phyloP scores from a whole-genome alignment of 2,329 filamentous ascomycete genomes.

The Nannizziopsis arthrosporioides region DNA sequence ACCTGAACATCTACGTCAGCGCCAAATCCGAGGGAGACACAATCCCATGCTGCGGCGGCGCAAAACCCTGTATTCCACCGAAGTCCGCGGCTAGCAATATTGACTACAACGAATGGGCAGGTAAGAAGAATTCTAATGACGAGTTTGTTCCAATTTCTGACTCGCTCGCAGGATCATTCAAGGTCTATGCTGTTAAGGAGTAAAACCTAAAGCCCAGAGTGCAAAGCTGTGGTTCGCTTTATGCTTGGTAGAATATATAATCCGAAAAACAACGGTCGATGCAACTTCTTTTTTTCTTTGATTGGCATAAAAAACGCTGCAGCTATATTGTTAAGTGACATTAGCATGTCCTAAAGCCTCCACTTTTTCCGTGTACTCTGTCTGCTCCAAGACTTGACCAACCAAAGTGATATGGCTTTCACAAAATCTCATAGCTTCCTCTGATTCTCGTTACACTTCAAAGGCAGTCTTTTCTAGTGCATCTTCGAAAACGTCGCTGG shows the following conservation, averaged over 20 bases:
- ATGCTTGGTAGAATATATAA: too few species aligned
- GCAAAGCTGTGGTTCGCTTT: too few species aligned
- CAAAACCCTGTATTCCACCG: constrained; percentile 3
- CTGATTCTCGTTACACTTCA: neutral
- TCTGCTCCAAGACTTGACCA: too few species aligned
- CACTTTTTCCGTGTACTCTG: too few species aligned
- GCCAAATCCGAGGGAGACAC: constrained; percentile 16
- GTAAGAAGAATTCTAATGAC: constrained; percentile 26
- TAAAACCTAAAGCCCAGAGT: neutral
- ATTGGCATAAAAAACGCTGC: too few species aligned
- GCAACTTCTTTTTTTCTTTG: too few species aligned
- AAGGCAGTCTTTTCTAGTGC: neutral
- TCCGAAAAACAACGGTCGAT: too few species aligned
- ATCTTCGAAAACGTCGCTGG: constrained; percentile 4
- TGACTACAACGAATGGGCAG: constrained; percentile 43
- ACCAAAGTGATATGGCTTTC: too few species aligned
- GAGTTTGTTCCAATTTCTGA: constrained; percentile 5
- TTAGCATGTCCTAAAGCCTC: too few species aligned
- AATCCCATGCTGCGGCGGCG: constrained; percentile 8
- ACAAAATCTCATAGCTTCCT: neutral
- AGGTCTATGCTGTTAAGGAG: constrained; percentile 41
- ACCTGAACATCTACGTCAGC: constrained; percentile 39
- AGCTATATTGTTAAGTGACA: too few species aligned
- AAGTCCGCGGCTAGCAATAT: constrained; percentile 18
- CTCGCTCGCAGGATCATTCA: constrained; percentile 33